Conservation (phyloP, 1,284 basidiomycete genomes). For the Ustilago hordei region DNA sequence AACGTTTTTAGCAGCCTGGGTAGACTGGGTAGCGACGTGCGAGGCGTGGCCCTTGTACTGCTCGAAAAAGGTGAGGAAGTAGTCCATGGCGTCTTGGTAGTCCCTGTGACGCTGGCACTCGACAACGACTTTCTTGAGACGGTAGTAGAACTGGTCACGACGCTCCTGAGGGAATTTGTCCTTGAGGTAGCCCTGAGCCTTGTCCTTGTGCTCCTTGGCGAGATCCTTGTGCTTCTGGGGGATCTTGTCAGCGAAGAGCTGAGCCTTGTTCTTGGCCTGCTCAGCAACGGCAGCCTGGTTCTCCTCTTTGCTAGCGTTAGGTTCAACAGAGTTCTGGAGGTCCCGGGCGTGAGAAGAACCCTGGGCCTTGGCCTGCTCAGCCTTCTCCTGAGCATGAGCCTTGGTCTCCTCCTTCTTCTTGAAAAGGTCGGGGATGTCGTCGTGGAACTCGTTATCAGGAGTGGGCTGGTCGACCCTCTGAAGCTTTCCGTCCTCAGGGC, state of each 20-base stretch:
- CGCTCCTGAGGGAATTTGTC: conserved; percentile 89
- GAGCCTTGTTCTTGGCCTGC: conserved; percentile 72
- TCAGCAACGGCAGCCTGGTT: conserved; percentile 69
- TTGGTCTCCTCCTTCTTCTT: conserved; percentile 66
- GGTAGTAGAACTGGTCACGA: conserved; percentile 83
- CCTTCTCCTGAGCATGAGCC: conserved; percentile 46
- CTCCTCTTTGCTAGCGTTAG: conserved; percentile 68
- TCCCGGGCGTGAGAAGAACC: conserved; percentile 49
- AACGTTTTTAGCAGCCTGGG: conserved; percentile 72
- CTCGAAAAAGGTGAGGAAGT: conserved; percentile 70
- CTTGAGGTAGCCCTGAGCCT: conserved; percentile 74
- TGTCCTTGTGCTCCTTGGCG: conserved; percentile 60
- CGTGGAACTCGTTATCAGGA: conserved; percentile 70
- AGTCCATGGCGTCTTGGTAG: conserved; percentile 77
- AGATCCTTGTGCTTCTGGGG: conserved; percentile 66
- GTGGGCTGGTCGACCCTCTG: conserved; percentile 77
- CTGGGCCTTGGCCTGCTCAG: conserved; percentile 54
- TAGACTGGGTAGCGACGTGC: conserved; percentile 72
- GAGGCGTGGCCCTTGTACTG: conserved; percentile 81
- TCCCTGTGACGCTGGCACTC: conserved; percentile 93
- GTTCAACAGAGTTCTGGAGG: conserved; percentile 57
- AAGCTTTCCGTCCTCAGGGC: conserved; percentile 78
- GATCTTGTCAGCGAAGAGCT: conserved; percentile 65
- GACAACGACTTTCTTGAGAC: conserved; percentile 86
- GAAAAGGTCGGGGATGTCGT: conserved; percentile 71